Percentiles rank a stretch among this genome's conserved stretches.
Evolutionary conservation across 108 stramenopile genomes (phyloP).

Genomic region (Conticribra guillardii): DNA sequence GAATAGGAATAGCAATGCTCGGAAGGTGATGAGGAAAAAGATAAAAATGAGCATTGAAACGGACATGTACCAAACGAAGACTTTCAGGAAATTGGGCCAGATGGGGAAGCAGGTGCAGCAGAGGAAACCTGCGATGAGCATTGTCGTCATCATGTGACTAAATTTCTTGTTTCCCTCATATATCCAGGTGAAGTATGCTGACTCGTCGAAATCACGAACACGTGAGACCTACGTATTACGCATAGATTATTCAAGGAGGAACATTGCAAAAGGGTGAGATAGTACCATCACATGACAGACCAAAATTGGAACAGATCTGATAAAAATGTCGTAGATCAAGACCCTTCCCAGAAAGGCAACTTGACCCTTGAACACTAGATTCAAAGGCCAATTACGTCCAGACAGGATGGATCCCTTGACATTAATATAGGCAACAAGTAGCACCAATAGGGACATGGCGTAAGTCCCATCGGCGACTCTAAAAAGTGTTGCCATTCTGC

Average conservation of each 20-base stretch:
- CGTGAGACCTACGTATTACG: conserved; percentile 60
- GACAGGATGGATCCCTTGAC: conserved; percentile 53
- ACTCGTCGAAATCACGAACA: conserved; percentile 89
- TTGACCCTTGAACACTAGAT: conserved; percentile 28
- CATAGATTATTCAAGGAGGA: conserved; percentile 3
- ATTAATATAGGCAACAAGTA: conserved; percentile 52
- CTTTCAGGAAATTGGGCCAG: conserved; percentile 97
- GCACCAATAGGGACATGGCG: conserved; percentile 50
- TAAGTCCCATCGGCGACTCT: conserved; percentile 55
- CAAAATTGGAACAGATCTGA: background rate
- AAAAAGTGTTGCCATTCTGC: conserved; percentile 48
- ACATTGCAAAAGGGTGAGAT: conserved; percentile 4
- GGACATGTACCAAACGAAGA: conserved; percentile 97
- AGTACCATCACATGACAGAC: conserved; percentile 4
- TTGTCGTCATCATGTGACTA: conserved; percentile 92
- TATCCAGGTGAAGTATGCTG: conserved; percentile 97
- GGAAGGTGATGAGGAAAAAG: conserved; percentile 85
- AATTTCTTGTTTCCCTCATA: conserved; percentile 95
- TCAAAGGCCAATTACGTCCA: conserved; percentile 39
- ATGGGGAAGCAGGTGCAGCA: conserved; percentile 97
- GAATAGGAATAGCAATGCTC: conserved; percentile 89
- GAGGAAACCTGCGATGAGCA: conserved; percentile 92
- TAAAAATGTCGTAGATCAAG: conserved; percentile 54
- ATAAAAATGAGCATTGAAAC: conserved; percentile 96
- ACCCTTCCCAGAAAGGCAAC: conserved; percentile 42